Evolutionary conservation across 192 early-diverging fungal genomes (phyloP).

Genomic region (Powellomyces hirtus): DNA sequence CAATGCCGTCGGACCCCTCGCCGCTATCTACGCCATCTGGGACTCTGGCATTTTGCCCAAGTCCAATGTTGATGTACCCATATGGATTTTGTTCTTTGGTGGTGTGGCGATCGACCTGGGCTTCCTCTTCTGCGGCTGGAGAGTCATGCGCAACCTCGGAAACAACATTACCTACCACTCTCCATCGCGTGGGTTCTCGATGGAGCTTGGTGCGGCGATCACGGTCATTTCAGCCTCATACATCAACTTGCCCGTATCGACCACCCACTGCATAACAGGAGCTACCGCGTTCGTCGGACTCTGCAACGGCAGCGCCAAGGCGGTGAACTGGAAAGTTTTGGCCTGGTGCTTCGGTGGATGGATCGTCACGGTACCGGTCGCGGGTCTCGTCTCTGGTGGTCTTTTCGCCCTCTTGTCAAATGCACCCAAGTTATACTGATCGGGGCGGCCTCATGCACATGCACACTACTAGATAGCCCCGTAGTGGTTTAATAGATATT

Average conservation of each 20-base stretch:
- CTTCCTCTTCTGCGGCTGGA: conserved; percentile 71
- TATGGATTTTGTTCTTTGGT: conserved; percentile 73
- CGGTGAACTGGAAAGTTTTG: too few species aligned
- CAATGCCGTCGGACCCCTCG: conserved; percentile 79
- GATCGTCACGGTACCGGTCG: too few species aligned
- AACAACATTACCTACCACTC: conserved; percentile 83
- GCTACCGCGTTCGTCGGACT: conserved; percentile 66
- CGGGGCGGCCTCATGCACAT: too few species aligned
- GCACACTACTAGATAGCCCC: too few species aligned
- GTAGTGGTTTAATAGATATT: too few species aligned
- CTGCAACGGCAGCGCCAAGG: too few species aligned
- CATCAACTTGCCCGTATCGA: conserved; percentile 76
- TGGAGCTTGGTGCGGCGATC: conserved; percentile 72
- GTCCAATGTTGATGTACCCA: conserved; percentile 61
- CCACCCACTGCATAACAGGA: conserved; percentile 81
- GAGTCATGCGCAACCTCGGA: conserved; percentile 74
- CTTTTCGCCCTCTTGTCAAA: too few species aligned
- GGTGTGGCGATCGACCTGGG: conserved; percentile 76
- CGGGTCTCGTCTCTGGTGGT: too few species aligned
- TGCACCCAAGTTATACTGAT: too few species aligned
- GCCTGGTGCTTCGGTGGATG: too few species aligned
- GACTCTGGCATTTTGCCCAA: conserved; percentile 41
- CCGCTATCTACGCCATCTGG: conserved; percentile 76
- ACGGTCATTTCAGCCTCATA: conserved; percentile 80
- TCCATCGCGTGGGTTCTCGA: conserved; percentile 76